Percentiles rank a stretch among this genome's conserved stretches.
Conservation (phyloP, 495 filamentous ascomycete genomes). For the Rusavskia elegans region DNA sequence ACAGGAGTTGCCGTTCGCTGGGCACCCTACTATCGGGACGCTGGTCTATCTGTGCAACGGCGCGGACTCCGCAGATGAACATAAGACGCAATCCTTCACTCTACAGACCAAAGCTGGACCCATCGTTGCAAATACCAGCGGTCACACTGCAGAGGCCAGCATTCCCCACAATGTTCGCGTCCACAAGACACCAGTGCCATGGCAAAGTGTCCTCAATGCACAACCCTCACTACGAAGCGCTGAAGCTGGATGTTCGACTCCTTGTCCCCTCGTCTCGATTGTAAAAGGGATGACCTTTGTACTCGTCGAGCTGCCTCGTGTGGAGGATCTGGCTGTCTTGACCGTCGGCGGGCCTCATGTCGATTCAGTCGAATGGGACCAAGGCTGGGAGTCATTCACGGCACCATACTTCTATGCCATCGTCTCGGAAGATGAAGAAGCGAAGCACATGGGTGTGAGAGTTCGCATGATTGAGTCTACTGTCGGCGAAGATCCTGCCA, state of each 20-base stretch:
- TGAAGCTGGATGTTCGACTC: neutral
- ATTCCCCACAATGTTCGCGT: slow-evolving; percentile 49
- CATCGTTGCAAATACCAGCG: slow-evolving; percentile 24
- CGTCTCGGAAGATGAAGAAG: slow-evolving; percentile 10
- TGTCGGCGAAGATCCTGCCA: slow-evolving; percentile 50
- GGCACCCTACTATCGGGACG: slow-evolving; percentile 55
- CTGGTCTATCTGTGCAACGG: slow-evolving; percentile 30
- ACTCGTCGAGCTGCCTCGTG: slow-evolving; percentile 31
- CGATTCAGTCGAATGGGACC: slow-evolving; percentile 29
- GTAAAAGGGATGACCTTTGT: slow-evolving; percentile 57
- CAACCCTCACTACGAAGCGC: slow-evolving; percentile 16
- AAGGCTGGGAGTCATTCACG: slow-evolving; percentile 37
- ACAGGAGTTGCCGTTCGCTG: slow-evolving; percentile 50
- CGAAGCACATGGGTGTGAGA: slow-evolving; percentile 15
- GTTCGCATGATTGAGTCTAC: slow-evolving; percentile 39
- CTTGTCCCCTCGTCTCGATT: slow-evolving; percentile 39
- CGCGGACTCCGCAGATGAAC: slow-evolving; percentile 6
- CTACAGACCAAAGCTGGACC: slow-evolving; percentile 43
- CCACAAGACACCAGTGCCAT: slow-evolving; percentile 23
- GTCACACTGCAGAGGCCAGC: slow-evolving; percentile 20
- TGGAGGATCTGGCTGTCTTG: slow-evolving; percentile 14
- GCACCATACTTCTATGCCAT: slow-evolving; percentile 40
- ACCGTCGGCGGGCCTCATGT: slow-evolving; percentile 1
- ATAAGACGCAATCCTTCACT: slow-evolving; percentile 13
- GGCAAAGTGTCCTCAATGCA: slow-evolving; percentile 12